A percentile compares a stretch with the other conserved stretches of the same genome.
These are phyloP conservation scores for Parmales sp. DNA, from an alignment of 108 stramenopile species.

Conservation along the genomic window DNA sequence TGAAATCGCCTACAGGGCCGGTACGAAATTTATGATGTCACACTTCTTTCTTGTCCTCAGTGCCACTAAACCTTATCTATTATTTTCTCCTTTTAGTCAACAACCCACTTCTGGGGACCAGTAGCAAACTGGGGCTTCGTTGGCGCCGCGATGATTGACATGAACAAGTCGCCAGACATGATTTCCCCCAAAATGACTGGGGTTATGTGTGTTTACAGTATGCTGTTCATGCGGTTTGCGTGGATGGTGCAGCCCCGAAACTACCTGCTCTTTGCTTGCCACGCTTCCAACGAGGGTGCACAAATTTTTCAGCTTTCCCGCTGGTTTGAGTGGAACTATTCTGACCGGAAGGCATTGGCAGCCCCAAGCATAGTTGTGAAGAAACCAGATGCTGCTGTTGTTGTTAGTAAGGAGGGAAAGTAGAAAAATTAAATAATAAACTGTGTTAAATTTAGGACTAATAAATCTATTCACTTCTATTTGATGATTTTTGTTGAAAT, in stretches of 20 bases:
- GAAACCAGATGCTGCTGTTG: no score
- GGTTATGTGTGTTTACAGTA: slow-evolving; percentile 19
- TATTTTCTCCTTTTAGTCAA: neutral
- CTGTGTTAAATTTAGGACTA: no score
- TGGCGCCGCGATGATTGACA: slow-evolving; percentile 19
- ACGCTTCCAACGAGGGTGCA: slow-evolving; percentile 27
- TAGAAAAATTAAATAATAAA: no score
- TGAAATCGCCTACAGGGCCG: slow-evolving; percentile 5
- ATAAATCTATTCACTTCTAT: no score
- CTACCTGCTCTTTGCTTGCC: slow-evolving; percentile 31
- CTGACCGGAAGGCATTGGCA: no score
- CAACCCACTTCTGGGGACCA: slow-evolving; percentile 24
- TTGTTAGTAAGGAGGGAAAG: no score
- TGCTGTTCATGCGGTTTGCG: slow-evolving; percentile 29
- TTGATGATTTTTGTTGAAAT: no score
- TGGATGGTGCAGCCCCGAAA: slow-evolving; percentile 32
- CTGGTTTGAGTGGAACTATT: no score
- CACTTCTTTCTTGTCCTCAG: neutral
- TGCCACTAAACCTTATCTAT: neutral
- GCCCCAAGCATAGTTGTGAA: no score
- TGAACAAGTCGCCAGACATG: slow-evolving; percentile 24
- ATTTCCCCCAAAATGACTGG: slow-evolving; percentile 24
- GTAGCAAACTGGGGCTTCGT: slow-evolving; percentile 34
- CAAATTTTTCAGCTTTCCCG: slow-evolving; percentile 24
- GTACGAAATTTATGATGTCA: neutral